These are phyloP conservation scores for Starmerella sp. DNA, from an alignment of 805 yeast genomes.

Conservation along the genomic window DNA sequence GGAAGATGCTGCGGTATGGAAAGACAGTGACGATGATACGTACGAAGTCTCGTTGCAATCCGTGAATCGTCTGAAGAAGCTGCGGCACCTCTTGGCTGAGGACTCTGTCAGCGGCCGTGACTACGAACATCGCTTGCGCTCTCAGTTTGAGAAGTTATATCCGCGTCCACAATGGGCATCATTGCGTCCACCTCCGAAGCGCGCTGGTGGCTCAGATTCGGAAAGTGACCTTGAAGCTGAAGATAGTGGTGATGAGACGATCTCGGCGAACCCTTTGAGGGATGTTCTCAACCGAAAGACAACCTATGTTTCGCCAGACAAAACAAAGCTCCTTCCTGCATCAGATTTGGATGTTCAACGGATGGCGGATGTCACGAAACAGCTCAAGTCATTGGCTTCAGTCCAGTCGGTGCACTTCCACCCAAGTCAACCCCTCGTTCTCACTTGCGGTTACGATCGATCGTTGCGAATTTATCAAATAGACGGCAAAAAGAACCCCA, in stretches of 20 bases:
- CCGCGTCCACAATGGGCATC: conserved; percentile 80
- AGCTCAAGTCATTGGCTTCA: conserved; percentile 59
- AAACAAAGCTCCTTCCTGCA: conserved; percentile 51
- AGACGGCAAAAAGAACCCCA: conserved; percentile 72
- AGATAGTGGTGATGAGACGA: conserved; percentile 1
- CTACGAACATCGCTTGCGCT: conserved; percentile 52
- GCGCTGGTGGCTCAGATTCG: conserved; percentile 17
- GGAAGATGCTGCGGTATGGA: conserved; percentile 43
- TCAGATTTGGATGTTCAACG: conserved; percentile 64
- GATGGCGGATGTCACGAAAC: conserved; percentile 73
- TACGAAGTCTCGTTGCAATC: conserved; percentile 48
- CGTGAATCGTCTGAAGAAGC: conserved; percentile 54
- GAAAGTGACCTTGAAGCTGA: conserved; percentile 18
- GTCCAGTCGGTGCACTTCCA: conserved; percentile 84
- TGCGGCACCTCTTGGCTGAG: conserved; percentile 52
- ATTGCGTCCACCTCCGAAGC: conserved; percentile 24
- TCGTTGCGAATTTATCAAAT: conserved; percentile 78
- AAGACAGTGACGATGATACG: conserved; percentile 82
- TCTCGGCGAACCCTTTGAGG: conserved; percentile 26
- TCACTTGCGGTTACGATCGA: conserved; percentile 89
- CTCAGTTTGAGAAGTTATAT: conserved; percentile 60
- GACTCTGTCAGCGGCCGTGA: conserved; percentile 44
- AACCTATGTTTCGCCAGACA: conserved; percentile 23
- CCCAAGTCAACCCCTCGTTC: conserved; percentile 63
- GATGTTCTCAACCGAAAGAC: conserved; percentile 27